Evolutionary conservation across 129 eudicot genomes (phyloP).

Genomic region (Cynara cardunculus): DNA sequence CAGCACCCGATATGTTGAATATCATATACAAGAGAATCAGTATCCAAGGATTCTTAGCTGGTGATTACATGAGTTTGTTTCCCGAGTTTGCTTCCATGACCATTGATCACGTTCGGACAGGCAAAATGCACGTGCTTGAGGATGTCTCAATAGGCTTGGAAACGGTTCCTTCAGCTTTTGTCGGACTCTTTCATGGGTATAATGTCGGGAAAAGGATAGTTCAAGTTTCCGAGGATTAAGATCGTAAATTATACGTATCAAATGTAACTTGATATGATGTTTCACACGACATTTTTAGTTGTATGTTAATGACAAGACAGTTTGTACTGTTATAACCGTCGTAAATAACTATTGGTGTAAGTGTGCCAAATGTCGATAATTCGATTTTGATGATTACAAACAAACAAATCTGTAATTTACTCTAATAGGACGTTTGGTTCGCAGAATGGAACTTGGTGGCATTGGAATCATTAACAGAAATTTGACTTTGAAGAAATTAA

Average conservation of each 20-base stretch:
- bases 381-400: too few relatives aligned
- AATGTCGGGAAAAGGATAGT: conserved; percentile 72
- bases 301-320: background rate
- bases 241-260: background rate
- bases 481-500: too few relatives aligned
- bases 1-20: conserved; percentile 60
- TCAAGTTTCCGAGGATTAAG: conserved; percentile 38
- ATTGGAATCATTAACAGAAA: too few relatives aligned
- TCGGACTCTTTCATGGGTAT: conserved; percentile 59
- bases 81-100: conserved; percentile 54
- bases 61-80: conserved; percentile 39
- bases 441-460: too few relatives aligned
- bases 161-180: conserved; percentile 65
- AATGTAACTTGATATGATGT: background rate
- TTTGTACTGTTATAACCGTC: background rate
- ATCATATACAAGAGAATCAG: conserved; percentile 67
- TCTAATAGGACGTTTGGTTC: too few relatives aligned
- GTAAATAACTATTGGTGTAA: background rate
- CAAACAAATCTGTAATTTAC: too few relatives aligned
- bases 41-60: conserved; percentile 60
- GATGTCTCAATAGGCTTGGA: conserved; percentile 65
- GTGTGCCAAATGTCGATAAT: too few relatives aligned
- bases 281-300: background rate
- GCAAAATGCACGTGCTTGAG: conserved; percentile 53
- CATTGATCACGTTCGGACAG: conserved; percentile 40